Conservation (phyloP, 1,139 yeast species). For the Sugiyamaella sp. region DNA sequence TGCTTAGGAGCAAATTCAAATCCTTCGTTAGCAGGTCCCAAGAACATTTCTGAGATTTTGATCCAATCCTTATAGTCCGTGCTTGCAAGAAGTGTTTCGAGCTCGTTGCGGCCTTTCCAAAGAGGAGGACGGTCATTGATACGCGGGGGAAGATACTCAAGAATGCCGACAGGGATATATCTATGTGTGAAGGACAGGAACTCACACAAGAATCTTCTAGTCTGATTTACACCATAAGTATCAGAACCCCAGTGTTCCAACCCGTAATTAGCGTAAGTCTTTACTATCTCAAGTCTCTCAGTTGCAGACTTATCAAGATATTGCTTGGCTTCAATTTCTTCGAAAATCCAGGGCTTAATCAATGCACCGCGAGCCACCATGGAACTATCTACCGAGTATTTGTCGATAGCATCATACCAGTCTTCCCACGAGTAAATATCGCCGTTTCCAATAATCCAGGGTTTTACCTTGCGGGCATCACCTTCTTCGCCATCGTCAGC, state of each 20-base stretch:
- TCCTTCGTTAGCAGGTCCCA: constrained; percentile 77
- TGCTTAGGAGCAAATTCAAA: constrained; percentile 92
- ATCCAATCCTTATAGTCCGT: constrained; percentile 92
- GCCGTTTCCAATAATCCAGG: constrained; percentile 81
- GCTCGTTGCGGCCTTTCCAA: constrained; percentile 93
- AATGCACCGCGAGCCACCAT: constrained; percentile 99
- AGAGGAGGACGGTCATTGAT: constrained; percentile 91
- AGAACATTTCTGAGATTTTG: constrained; percentile 92
- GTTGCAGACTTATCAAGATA: constrained; percentile 87
- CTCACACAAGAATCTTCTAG: constrained; percentile 92
- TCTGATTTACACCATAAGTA: constrained; percentile 85
- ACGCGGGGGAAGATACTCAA: constrained; percentile 85
- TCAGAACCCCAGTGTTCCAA: constrained; percentile 98
- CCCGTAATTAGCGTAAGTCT: constrained; percentile 73
- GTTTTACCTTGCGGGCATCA: constrained; percentile 45
- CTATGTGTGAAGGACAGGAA: constrained; percentile 92
- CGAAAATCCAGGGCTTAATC: constrained; percentile 98
- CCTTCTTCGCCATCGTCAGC: constrained; percentile 47
- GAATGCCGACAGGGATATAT: constrained; percentile 89
- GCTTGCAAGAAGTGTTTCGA: constrained; percentile 87
- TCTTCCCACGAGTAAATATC: constrained; percentile 87
- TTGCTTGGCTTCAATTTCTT: constrained; percentile 88
- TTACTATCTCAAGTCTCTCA: constrained; percentile 79
- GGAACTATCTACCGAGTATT: constrained; percentile 81
- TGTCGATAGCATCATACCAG: constrained; percentile 76